Evolutionary conservation across 768 basidiomycete genomes (phyloP), one percentile per base, ranked within the genome.

Genomic region (Boletales sp.): DNA sequence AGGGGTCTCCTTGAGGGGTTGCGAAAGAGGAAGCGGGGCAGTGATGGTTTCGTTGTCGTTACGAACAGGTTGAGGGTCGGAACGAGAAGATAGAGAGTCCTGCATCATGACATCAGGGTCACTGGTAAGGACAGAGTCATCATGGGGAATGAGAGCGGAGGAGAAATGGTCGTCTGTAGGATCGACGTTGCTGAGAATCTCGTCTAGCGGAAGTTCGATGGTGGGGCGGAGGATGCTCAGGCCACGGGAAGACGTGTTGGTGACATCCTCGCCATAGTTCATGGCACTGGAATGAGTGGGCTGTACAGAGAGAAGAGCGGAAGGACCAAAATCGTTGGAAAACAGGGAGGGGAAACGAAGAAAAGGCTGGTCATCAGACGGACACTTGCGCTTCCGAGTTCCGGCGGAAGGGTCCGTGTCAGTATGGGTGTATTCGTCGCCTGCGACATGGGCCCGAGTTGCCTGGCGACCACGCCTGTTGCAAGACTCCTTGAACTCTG

Each of bases 131-230:
- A 17, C 43, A 7, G 48, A 37, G 11, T 59, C 58, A 1, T 35
- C 48, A 21, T 56, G 59, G 2, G 6, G n/a, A 6, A 51, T 41
- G 41, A 55, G 15, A 38, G 21, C 40, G 8, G 28, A 35, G 25
- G 52, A 35, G 2, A 36, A 2, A 33, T 28, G 41, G 17, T 63
- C 66, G 19, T 68, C 66, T 10, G 44, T 19, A 4, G 56, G 50
- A 35, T 70, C 66, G 4, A 66, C 56, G 42, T 25, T 68, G 49
- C 58, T 62, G 52, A 92, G 78, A 51, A 92, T 75, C 54, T 93
- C 89, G 57, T 93, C 89, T n/a, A 92, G 78, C 5, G 86, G 84
- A 25, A 91, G 80, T 63, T 92, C 89, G 61, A 91, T 90, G 38
- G 90, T 91, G 0, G 89, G 90, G 11, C 89, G 82, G 18, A 69